Percentiles rank a stretch among this genome's conserved stretches.
phyloP scores from a whole-genome alignment of 768 basidiomycete genomes.

The Sarcodon aspratus region DNA sequence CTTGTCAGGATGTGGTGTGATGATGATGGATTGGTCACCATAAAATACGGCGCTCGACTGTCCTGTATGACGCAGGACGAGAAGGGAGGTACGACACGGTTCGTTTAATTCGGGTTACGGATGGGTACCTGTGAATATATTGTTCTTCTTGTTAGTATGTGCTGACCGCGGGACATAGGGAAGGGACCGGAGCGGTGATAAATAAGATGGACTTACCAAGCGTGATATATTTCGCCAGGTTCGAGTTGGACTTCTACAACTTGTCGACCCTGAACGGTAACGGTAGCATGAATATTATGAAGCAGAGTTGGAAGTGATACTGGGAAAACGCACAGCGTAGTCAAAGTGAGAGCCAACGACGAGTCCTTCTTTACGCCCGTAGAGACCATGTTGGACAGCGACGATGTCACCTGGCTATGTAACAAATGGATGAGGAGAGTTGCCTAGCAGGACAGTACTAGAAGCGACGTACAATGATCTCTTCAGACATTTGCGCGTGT shows the following conservation, averaged over 20 bases:
- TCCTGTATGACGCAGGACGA: conserved; percentile 33
- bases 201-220: conserved; percentile 32
- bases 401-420: conserved; percentile 71
- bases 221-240: conserved; percentile 51
- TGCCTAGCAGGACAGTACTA: neutral
- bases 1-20: too few species aligned
- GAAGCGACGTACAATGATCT: conserved; percentile 18
- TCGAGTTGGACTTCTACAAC: conserved; percentile 78
- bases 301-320: neutral
- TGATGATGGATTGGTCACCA: conserved; percentile 33
- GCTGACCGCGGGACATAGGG: neutral
- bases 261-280: conserved; percentile 53
- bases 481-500: conserved; percentile 11
- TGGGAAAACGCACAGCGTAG: conserved; percentile 41
- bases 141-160: conserved; percentile 2
- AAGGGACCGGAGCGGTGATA: conserved; percentile 6
- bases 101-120: conserved; percentile 67
- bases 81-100: conserved; percentile 43
- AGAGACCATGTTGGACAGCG: conserved; percentile 52
- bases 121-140: conserved; percentile 47
- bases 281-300: neutral
- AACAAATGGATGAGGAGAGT: neutral
- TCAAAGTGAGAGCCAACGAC: conserved; percentile 71
- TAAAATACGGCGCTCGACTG: conserved; percentile 65
- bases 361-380: conserved; percentile 66